Base-by-base conservation (phyloP, 2,329 filamentous ascomycete genomes). In the Ascochyta viciae-villosae region DNA sequence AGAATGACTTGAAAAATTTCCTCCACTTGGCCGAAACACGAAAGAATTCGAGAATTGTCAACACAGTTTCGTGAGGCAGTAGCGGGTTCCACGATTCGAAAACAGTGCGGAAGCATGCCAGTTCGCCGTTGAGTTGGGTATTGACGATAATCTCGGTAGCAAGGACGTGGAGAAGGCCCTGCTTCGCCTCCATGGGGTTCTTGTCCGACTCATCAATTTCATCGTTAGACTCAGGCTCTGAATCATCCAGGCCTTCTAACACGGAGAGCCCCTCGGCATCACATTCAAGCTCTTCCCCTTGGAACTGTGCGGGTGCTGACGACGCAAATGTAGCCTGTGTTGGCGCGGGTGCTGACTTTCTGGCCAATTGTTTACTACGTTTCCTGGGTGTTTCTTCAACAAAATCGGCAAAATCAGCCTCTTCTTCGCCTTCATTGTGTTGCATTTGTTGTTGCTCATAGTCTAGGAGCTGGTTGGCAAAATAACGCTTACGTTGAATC, bases 31-130 rank as follows among this genome's bases (percentile, higher is more conserved):
- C 62, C 3, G 76, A 74, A 15, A 81, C 77, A 3, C 80, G 80
- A 26, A 81, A 67, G 54, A 80, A 82, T 4, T 72, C 66, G 58
- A 83, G 74, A 0, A 81, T 68, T 1, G 74, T 65, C 31, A 78
- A 73, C 4, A 80, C 73, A 9, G 79, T 81, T 27, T 71, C 74
- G 62, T 83, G 81, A 1, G 81, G 71, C 1, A 83, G 67, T 0
- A 72, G 56, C 5, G 67, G 44, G 31, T 73, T 70, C 68, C 68
- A 74, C 0, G 67, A 70, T 22, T 74, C 61, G 39, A 73, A 74
- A 3, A 61, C 60, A 9, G 71, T 69, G n/a, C 61, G 71, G 40
- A 74, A 65, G 55, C 69, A 72, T 13, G 68, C 64, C 5, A 73
- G 42, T 45, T 66, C 67, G n/a, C 68, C 64, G 24, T 73, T 58